Evolutionary conservation across 208 protist genomes (phyloP).

Genomic region (Porcisia deanei): DNA sequence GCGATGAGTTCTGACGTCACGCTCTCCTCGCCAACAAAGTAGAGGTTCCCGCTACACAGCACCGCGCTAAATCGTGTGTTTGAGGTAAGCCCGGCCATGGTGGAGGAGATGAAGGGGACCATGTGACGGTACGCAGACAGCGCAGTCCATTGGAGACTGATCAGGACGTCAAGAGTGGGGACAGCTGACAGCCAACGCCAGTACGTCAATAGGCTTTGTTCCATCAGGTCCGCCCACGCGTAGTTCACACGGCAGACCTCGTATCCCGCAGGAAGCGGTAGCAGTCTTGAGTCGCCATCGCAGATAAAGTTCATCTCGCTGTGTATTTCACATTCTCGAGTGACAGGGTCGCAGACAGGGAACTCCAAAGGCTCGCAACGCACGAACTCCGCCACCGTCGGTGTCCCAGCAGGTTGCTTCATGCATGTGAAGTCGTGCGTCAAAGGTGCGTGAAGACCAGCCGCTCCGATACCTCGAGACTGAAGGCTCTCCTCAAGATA

Average conservation of each 20-base stretch:
- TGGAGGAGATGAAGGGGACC: not conserved
- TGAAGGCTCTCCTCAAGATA: constrained; percentile 4
- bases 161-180: constrained; percentile 43
- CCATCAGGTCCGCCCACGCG: constrained; percentile 1
- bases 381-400: constrained; percentile 2
- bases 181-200: constrained; percentile 22
- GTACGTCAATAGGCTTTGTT: not conserved
- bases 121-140: constrained; percentile 11
- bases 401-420: constrained; percentile 5
- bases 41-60: constrained; percentile 43
- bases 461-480: constrained; percentile 5
- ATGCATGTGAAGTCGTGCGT: constrained; percentile 21
- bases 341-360: not conserved
- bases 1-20: constrained; percentile 32
- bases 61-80: constrained; percentile 50
- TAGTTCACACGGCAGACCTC: constrained; percentile 10
- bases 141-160: constrained; percentile 52
- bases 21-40: constrained; percentile 43
- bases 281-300: constrained; percentile 27
- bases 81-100: constrained; percentile 15
- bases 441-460: constrained; percentile 4
- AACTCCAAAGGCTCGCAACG: not conserved
- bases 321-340: not conserved
- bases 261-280: constrained; percentile 22
- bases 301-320: constrained; percentile 10